Base-by-base conservation (phyloP, 2,329 filamentous ascomycete species). In the Pseudovirgaria hyperparasitica region DNA sequence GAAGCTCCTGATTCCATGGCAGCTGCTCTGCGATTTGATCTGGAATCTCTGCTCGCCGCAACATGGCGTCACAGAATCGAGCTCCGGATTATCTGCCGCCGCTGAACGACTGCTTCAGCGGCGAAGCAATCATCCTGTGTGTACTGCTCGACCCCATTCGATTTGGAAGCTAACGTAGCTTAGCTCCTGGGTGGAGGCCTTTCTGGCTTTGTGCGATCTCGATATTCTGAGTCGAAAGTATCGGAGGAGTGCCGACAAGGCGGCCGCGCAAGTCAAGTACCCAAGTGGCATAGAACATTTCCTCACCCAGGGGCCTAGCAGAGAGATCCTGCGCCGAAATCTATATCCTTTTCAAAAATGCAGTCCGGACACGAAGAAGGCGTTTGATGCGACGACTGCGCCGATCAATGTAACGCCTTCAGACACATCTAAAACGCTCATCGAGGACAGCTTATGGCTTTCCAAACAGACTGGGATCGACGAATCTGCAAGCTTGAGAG, bases 21-120 rank as follows among this genome's bases (percentile, higher is more conserved):
- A n/a, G n/a, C n/a, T n/a, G n/a, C n/a, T n/a, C n/a, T n/a, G n/a
- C n/a, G n/a, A n/a, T n/a, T n/a, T n/a, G n/a, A n/a, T n/a, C n/a
- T n/a, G n/a, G n/a, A n/a, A n/a, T n/a, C n/a, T n/a, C n/a, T n/a
- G n/a, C n/a, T n/a, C n/a, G n/a, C n/a, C n/a, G n/a, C n/a, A n/a
- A n/a, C n/a, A n/a, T n/a, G n/a, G n/a, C n/a, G n/a, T n/a, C n/a
- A n/a, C n/a, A n/a, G n/a, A n/a, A n/a, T n/a, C n/a, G n/a, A n/a
- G n/a, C n/a, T n/a, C n/a, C n/a, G n/a, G 65, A 70, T 52, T 90
- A 86, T 60, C 80, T 92, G 47, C 82, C 86, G 48, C 73, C 84
- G 48, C 67, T 94, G 56, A 79, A 84, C 57, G 75, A 80, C 51
- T 92, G 82, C 60, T 68, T 96, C 46, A 76, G 72, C 44, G 82